Conservation (phyloP, 2,329 filamentous ascomycete genomes). For the Neofusicoccum laricinum region DNA sequence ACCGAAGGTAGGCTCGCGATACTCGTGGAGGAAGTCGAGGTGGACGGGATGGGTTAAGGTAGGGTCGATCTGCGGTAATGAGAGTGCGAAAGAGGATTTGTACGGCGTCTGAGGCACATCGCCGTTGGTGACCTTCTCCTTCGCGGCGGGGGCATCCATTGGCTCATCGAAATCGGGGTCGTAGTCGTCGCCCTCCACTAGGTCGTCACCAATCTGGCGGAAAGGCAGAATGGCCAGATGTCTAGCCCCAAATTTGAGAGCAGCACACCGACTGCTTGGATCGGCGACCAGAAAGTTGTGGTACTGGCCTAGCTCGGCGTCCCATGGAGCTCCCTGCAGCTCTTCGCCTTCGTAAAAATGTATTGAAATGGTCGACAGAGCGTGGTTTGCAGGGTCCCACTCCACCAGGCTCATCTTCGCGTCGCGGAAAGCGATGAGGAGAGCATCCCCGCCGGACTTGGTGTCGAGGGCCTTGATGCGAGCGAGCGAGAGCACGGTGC, state of each 20-base stretch:
- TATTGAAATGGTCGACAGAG: conserved; percentile 84
- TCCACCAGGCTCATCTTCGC: conserved; percentile 91
- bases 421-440: conserved; percentile 82
- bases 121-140: conserved; percentile 30
- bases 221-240: conserved; percentile 94
- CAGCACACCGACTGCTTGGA: conserved; percentile 87
- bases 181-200: conserved; percentile 83
- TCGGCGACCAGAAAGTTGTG: conserved; percentile 83
- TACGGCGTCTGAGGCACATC: conserved; percentile 63
- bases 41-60: conserved; percentile 84
- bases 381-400: conserved; percentile 81
- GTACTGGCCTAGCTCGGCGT: conserved; percentile 69
- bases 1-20: conserved; percentile 95
- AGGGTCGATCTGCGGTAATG: conserved; percentile 83
- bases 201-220: conserved; percentile 77
- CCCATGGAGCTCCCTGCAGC: conserved; percentile 77
- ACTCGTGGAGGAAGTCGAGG: conserved; percentile 91
- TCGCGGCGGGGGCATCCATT: conserved; percentile 26
- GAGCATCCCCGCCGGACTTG: conserved; percentile 76
- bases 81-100: conserved; percentile 87
- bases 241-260: conserved; percentile 84
- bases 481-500: conserved; percentile 78
- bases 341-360: conserved; percentile 98
- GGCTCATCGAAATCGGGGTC: conserved; percentile 73
- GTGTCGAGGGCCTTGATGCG: conserved; percentile 71